Conservation (phyloP, 2,329 filamentous ascomycete species). For the Ceratocystis colombiana region DNA sequence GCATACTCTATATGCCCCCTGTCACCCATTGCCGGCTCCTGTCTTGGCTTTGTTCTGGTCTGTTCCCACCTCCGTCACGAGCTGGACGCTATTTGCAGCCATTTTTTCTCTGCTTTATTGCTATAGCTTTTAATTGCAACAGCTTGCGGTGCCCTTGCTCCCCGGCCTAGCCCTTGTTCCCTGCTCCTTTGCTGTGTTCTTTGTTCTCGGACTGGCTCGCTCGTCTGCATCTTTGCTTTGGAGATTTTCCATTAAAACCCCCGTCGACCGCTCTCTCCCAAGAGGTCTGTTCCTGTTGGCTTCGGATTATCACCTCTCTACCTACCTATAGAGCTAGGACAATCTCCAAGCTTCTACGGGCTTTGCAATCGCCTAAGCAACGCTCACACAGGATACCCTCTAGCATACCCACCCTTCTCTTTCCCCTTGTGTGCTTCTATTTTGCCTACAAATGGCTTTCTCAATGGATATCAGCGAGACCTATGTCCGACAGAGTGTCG, state of each 20-base stretch:
- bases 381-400: not conserved
- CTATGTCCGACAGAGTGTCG: conserved; percentile 1
- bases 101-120: not conserved
- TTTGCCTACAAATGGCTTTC: not conserved
- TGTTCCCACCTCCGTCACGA: not conserved
- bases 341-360: conserved; percentile 6
- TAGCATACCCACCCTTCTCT: not conserved
- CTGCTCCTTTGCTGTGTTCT: no score
- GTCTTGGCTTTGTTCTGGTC: not conserved
- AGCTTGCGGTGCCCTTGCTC: not conserved
- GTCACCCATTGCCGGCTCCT: no score
- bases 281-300: not conserved
- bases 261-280: not conserved
- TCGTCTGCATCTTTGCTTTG: not conserved
- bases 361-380: not conserved
- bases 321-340: conserved; percentile 9
- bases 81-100: not conserved
- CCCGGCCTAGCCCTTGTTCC: not conserved
- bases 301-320: not conserved
- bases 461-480: conserved; percentile 4
- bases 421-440: no score
- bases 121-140: not conserved
- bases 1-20: not conserved
- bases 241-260: conserved; percentile 13
- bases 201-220: no score